Evolutionary conservation across 352 stramenopile genomes (phyloP), one percentile per base, ranked within the genome.

Genomic region (Pythium vanterpoolii): DNA sequence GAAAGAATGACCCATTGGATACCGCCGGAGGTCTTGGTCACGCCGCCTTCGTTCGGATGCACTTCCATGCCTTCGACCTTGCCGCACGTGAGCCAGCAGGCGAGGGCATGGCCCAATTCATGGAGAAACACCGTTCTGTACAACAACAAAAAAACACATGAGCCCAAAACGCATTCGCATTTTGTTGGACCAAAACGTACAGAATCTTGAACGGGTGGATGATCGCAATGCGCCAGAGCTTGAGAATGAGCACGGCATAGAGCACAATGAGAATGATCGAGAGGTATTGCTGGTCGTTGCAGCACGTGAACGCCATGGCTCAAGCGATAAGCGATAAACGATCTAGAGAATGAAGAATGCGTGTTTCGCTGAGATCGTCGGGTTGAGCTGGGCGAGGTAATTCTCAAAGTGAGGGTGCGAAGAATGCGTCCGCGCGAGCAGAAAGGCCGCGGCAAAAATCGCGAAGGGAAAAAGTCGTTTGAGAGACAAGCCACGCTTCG

Each of bases 131-230:
- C 87, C 9, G 84, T 93, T 30, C 87, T 93, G 34, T n/a, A 16
- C 34, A 42, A 21, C 4, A 13, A 36, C 11, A 18, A 42, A 5
- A 42, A 21, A 42, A 18, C 9, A 19, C 34, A 16, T 18, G 34
- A 36, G 31, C 6, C 31, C 31, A 36, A 36, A 11, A 18, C 34
- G 7, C n/a, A n/a, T n/a, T n/a, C n/a, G n/a, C n/a, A n/a, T n/a
- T 5, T 16, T 1, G 34, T 40, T 18, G 11, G 11, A 40, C 7
- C 13, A 14, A 36, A 13, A 59, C 81, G 58, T 79, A 95, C 83
- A 95, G 67, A 49, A 93, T 94, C 55, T 96, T 96, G 61, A 96
- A 95, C 28, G 87, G 87, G 54, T 94, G 85, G 6, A 96, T 70
- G 27, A 96, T 78, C 28, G 78, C 79, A 14, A 90, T 71, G 62